Conservation (phyloP, 1,284 basidiomycete species). For the Pseudozyma hubeiensis region DNA sequence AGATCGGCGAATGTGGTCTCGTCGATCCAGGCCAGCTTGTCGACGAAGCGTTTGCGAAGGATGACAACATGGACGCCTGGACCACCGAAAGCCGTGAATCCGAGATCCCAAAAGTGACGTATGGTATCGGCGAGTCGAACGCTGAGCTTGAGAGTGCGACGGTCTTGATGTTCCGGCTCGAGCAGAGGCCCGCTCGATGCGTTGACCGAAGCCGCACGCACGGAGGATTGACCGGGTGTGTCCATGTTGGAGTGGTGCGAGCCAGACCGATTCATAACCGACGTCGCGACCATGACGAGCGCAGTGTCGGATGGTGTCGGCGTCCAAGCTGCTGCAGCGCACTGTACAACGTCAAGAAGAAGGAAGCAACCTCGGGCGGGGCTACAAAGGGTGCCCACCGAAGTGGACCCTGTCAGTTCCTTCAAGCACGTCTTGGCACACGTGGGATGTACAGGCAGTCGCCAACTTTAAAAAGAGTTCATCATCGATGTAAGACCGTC, state of each 20-base stretch:
- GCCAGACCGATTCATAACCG: conserved; percentile 17
- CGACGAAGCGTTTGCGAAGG: conserved; percentile 55
- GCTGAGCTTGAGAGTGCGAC: conserved; percentile 33
- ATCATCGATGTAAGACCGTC: too few species aligned
- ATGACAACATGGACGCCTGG: conserved; percentile 52
- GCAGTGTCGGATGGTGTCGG: neutral
- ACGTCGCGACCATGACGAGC: conserved; percentile 21
- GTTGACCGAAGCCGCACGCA: conserved; percentile 1
- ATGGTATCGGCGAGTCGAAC: conserved; percentile 48
- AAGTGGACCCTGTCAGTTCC: too few species aligned
- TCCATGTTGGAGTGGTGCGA: conserved; percentile 9
- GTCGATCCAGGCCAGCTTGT: conserved; percentile 57
- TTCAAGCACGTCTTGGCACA: too few species aligned
- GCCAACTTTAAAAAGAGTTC: too few species aligned
- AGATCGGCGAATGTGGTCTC: conserved; percentile 68
- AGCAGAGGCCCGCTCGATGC: conserved; percentile 10
- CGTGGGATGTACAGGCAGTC: too few species aligned
- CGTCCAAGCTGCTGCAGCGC: too few species aligned
- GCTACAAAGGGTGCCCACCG: too few species aligned
- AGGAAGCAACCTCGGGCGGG: too few species aligned
- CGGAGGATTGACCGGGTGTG: neutral
- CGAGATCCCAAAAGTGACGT: conserved; percentile 57
- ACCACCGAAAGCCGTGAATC: conserved; percentile 48
- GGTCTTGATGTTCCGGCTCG: conserved; percentile 21
- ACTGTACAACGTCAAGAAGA: too few species aligned